Base-by-base conservation (phyloP, 2,329 filamentous ascomycete genomes). In the Parafenestella ontariensis region DNA sequence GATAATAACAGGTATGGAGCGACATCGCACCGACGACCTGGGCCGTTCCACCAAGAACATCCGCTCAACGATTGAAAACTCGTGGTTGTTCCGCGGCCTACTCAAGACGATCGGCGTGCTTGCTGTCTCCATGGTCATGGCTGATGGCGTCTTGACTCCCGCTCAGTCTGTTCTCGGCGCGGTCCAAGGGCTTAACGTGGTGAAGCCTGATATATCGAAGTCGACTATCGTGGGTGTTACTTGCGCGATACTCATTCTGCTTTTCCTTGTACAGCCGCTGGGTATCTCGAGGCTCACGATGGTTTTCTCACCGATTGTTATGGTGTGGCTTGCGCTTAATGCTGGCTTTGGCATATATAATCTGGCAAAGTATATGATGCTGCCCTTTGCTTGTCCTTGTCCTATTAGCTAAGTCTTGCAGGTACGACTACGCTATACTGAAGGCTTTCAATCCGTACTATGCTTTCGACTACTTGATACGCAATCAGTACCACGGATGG, bases 161-260 rank as follows among this genome's bases (percentile, higher is more conserved):
- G 88, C 88, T 0, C 87, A 90, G 69, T 89, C 87, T 3, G 85
- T 90, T 1, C 80, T 90, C 5, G 88, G 88, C 23, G 87, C 88
- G 2, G 84, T 90, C 15, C 87, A 90, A 69, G 87, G 74, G 5
- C 74, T 83, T 18, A 78, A 79, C 23, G 87, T 89, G 1, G 85
- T 85, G 26, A 79, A 79, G 17, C 81, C 83, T 0, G 76, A 83
- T 53, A 84, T 90, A 43, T 77, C 76, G 20, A 83, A 80, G 33
- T 73, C 79, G 0, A 83, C 84, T 2, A 84, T 90, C 20, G 81
- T 89, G 11, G 88, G 88, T 9, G 82, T 84, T 0, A 83, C 84
- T 0, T 89, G 87, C 58, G 85, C 81, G 3, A 89, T 90, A 45
- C 76, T 90, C 1, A 78, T 90, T 1, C 45, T 87, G 0, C 79